phyloP scores from a whole-genome alignment of 2,329 filamentous ascomycete species.

The Botrytis galanthina region DNA sequence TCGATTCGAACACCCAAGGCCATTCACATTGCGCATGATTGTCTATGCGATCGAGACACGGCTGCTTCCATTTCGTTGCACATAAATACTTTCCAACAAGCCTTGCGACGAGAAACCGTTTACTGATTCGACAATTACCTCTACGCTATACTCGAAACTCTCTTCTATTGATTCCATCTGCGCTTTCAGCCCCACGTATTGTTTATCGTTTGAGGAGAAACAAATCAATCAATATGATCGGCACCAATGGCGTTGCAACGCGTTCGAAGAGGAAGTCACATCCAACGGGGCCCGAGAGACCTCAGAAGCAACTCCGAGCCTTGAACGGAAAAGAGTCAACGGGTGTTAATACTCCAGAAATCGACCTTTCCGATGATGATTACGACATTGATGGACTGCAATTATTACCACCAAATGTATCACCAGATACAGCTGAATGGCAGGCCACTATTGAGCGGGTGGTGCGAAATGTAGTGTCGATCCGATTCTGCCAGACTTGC shows the following conservation, averaged over 20 bases:
- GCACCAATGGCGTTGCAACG: constrained; percentile 30
- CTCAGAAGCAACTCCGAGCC: constrained; percentile 37
- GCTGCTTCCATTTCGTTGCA: constrained; percentile 33
- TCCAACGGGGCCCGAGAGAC: constrained; percentile 34
- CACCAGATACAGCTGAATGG: constrained; percentile 72
- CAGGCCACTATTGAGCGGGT: constrained; percentile 93
- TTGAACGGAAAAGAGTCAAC: constrained; percentile 39
- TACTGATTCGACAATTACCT: constrained; percentile 7
- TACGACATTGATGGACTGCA: constrained; percentile 40
- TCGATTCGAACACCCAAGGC: neutral
- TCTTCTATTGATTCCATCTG: neutral
- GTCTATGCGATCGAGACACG: constrained; percentile 34
- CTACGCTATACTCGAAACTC: constrained; percentile 7
- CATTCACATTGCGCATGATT: neutral
- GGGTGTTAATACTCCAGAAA: constrained; percentile 38
- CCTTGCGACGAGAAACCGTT: constrained; percentile 20
- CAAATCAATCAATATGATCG: constrained; percentile 30
- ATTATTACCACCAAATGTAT: constrained; percentile 43
- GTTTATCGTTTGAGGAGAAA: neutral
- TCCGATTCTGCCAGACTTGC: constrained; percentile 96
- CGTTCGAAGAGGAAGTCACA: constrained; percentile 38
- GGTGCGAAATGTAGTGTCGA: constrained; percentile 94
- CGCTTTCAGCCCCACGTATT: neutral
- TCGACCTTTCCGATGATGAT: constrained; percentile 37
- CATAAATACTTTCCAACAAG: constrained; percentile 19